Percentiles rank a stretch among this genome's conserved stretches.
These are phyloP conservation scores for Akanthomyces muscarius DNA, from an alignment of 2,329 filamentous ascomycete genomes.

Conservation along the genomic window DNA sequence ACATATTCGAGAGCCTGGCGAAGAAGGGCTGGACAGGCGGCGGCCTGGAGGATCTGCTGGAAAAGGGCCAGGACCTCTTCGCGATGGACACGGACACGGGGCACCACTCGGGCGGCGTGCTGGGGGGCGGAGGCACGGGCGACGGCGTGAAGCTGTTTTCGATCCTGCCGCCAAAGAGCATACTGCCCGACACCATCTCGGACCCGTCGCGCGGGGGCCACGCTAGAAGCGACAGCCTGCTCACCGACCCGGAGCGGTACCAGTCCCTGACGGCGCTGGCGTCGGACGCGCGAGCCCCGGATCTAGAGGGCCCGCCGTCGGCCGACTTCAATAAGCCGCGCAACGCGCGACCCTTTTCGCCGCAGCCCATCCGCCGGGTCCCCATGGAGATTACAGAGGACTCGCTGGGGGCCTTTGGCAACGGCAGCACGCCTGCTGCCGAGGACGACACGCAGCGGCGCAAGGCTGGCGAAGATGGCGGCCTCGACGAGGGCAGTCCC, in stretches of 20 bases:
- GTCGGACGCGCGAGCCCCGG: constrained; percentile 19
- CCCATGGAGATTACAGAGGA: constrained; percentile 40
- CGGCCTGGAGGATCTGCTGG: constrained; percentile 61
- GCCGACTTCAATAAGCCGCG: constrained; percentile 51
- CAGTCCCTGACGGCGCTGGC: constrained; percentile 54
- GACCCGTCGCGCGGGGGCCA: constrained; percentile 36
- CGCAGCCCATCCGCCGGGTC: constrained; percentile 45
- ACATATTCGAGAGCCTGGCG: constrained; percentile 64
- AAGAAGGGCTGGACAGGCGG: constrained; percentile 65
- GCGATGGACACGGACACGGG: constrained; percentile 38
- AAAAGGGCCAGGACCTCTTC: constrained; percentile 60
- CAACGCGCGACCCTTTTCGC: constrained; percentile 56
- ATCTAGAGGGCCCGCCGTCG: constrained; percentile 50
- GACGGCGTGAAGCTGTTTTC: constrained; percentile 54
- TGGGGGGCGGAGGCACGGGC: constrained; percentile 31
- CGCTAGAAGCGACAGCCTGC: constrained; percentile 51
- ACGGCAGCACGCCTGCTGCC: constrained; percentile 23
- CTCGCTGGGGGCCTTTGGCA: constrained; percentile 29
- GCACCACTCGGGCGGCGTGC: constrained; percentile 21
- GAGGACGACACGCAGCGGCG: background rate
- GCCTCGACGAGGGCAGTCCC: constrained; percentile 16
- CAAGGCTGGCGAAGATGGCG: constrained; percentile 17
- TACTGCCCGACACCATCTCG: constrained; percentile 50
- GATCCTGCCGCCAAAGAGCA: constrained; percentile 60
- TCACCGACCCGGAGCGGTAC: constrained; percentile 50